Conservation (phyloP, 306 rosid genomes). For the Prunus davidiana region DNA sequence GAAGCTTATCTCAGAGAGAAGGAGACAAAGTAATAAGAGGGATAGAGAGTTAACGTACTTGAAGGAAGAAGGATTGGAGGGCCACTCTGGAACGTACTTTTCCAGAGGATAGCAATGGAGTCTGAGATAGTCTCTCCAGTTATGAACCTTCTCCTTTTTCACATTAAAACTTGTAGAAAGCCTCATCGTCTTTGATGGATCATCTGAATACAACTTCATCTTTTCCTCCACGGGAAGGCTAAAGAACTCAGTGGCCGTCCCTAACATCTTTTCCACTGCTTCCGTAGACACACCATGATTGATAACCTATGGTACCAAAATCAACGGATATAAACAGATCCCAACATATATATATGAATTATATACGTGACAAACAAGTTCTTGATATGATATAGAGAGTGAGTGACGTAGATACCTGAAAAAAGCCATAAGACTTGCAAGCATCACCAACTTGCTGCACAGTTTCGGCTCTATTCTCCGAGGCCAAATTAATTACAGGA, state of each 20-base stretch:
- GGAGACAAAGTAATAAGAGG: background rate
- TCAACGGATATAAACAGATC: background rate
- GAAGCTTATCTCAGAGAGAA: background rate
- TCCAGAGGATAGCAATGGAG: conserved; percentile 87
- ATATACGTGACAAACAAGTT: too few species aligned
- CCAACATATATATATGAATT: background rate
- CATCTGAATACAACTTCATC: conserved; percentile 81
- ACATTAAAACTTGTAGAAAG: conserved; percentile 80
- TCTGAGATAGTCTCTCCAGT: conserved; percentile 94
- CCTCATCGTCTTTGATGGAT: conserved; percentile 75
- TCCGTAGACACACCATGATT: conserved; percentile 70
- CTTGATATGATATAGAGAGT: background rate
- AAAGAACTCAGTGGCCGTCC: conserved; percentile 64
- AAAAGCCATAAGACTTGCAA: conserved; percentile 69
- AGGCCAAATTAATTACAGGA: conserved; percentile 70
- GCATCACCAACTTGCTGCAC: conserved; percentile 53
- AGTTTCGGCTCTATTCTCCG: conserved; percentile 19
- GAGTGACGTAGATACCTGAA: conserved; percentile 54
- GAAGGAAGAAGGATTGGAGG: conserved; percentile 73
- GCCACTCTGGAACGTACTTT: conserved; percentile 71
- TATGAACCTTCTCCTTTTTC: conserved; percentile 64
- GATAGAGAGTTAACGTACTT: conserved; percentile 33
- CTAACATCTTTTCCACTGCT: conserved; percentile 42
- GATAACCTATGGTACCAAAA: conserved; percentile 38
- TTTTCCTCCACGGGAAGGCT: conserved; percentile 72